A percentile compares a stretch with the other conserved stretches of the same genome.
phyloP scores from a whole-genome alignment of 306 rosid genomes.

The Casuarina cunninghamiana region DNA sequence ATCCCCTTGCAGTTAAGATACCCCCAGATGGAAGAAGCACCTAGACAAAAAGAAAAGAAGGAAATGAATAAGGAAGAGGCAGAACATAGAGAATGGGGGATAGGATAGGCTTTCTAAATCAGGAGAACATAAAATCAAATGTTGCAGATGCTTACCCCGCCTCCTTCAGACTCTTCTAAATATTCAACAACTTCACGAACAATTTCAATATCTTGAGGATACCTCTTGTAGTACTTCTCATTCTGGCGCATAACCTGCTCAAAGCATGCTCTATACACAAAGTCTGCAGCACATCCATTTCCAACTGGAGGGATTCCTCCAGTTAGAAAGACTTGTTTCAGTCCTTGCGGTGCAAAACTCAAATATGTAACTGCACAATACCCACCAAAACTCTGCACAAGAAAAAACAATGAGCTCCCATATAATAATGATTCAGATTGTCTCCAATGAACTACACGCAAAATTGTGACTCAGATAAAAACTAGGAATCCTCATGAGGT shows the following conservation, averaged over 20 bases:
- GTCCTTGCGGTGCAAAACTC: constrained; percentile 89
- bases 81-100: not conserved
- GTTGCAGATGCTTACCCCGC: constrained; percentile 59
- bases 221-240: constrained; percentile 91
- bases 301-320: constrained; percentile 96
- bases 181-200: constrained; percentile 76
- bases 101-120: constrained; percentile 23
- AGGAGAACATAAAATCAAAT: constrained; percentile 29
- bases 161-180: constrained; percentile 69
- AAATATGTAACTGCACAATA: constrained; percentile 92
- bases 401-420: constrained; percentile 28
- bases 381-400: constrained; percentile 84
- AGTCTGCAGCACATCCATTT: constrained; percentile 72
- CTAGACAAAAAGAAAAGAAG: constrained; percentile 40
- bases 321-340: constrained; percentile 78
- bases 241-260: constrained; percentile 67
- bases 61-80: not conserved
- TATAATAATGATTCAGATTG: constrained; percentile 18
- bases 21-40: constrained; percentile 95
- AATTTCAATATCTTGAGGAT: constrained; percentile 77
- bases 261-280: constrained; percentile 72
- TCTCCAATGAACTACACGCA: constrained; percentile 24
- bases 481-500: constrained; percentile 1
- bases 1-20: constrained; percentile 77
- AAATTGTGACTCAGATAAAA: not conserved